A percentile compares a stretch with the other conserved stretches of the same genome.
phyloP scores from a whole-genome alignment of 257 asterid species.

The Voacanga thouarsii region DNA sequence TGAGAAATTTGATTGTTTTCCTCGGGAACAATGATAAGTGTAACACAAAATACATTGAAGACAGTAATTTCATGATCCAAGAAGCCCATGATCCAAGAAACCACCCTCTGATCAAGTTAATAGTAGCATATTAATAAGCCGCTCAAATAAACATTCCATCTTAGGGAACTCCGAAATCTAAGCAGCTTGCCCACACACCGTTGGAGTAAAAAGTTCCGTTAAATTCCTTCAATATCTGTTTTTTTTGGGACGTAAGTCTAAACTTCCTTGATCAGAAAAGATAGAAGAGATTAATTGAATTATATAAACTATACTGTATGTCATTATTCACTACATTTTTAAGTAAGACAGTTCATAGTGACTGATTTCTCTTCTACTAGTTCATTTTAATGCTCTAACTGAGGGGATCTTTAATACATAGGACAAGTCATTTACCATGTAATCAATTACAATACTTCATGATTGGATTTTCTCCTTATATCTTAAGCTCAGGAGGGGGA shows the following conservation, averaged over 20 bases:
- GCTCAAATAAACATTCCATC: constrained; percentile 23
- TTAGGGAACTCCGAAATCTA: constrained; percentile 19
- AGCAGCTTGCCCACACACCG: neutral
- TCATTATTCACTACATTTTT: too few relatives aligned
- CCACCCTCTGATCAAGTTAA: constrained; percentile 25
- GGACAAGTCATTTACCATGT: neutral
- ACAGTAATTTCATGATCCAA: constrained; percentile 56
- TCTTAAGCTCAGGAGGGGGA: neutral
- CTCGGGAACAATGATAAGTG: neutral
- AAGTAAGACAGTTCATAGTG: too few relatives aligned
- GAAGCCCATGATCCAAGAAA: constrained; percentile 82
- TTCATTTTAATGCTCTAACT: too few relatives aligned
- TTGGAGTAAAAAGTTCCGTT: neutral
- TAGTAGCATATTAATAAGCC: neutral
- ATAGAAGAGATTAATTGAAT: too few relatives aligned
- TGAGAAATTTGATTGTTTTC: neutral
- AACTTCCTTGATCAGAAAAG: too few relatives aligned
- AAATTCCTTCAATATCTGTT: too few relatives aligned
- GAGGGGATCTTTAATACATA: neutral
- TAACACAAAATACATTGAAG: constrained; percentile 15
- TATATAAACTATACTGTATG: too few relatives aligned
- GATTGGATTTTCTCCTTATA: neutral
- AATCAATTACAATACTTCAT: neutral
- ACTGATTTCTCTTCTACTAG: too few relatives aligned
- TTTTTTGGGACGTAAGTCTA: too few relatives aligned